These are phyloP conservation scores for Blastobotrys arbuscula DNA, from an alignment of 1,139 yeast genomes.

Conservation along the genomic window DNA sequence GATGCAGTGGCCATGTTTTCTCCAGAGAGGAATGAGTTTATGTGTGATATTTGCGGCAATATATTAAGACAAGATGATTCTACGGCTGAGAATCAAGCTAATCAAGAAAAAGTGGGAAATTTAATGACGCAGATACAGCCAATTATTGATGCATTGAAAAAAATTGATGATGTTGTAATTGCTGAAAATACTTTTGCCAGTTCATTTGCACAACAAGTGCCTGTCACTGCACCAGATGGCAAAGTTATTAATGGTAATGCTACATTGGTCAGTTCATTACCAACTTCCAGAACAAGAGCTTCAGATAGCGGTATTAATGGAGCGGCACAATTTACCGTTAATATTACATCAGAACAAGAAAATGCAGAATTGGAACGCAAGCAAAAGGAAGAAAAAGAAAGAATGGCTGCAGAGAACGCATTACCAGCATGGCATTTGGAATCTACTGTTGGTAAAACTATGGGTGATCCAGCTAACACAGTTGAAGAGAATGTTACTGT, in stretches of 20 bases:
- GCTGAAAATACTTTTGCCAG: constrained; percentile 86
- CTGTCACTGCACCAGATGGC: constrained; percentile 30
- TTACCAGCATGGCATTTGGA: constrained; percentile 94
- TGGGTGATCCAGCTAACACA: constrained; percentile 13
- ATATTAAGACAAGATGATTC: constrained; percentile 80
- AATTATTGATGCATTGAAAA: constrained; percentile 72
- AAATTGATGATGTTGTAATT: constrained; percentile 76
- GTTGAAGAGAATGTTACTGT: constrained; percentile 23
- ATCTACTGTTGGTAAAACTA: constrained; percentile 69
- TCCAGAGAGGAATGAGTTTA: constrained; percentile 72
- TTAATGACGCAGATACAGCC: constrained; percentile 90
- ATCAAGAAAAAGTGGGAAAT: constrained; percentile 76
- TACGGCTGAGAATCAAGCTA: constrained; percentile 71
- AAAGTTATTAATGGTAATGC: constrained; percentile 32
- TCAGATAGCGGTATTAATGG: constrained; percentile 16
- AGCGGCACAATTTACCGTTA: constrained; percentile 73
- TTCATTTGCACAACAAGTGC: constrained; percentile 71
- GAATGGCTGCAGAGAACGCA: constrained; percentile 74
- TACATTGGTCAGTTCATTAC: constrained; percentile 32
- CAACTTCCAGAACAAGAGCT: constrained; percentile 12
- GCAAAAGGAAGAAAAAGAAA: constrained; percentile 61
- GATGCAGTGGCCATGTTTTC: constrained; percentile 82
- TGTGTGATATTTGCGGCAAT: constrained; percentile 74
- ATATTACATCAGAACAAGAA: constrained; percentile 88
- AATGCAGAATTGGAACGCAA: constrained; percentile 48